Evolutionary conservation across 208 protist species (phyloP), one percentile per base, ranked within the genome.

Genomic region (Porcisia hertigi): DNA sequence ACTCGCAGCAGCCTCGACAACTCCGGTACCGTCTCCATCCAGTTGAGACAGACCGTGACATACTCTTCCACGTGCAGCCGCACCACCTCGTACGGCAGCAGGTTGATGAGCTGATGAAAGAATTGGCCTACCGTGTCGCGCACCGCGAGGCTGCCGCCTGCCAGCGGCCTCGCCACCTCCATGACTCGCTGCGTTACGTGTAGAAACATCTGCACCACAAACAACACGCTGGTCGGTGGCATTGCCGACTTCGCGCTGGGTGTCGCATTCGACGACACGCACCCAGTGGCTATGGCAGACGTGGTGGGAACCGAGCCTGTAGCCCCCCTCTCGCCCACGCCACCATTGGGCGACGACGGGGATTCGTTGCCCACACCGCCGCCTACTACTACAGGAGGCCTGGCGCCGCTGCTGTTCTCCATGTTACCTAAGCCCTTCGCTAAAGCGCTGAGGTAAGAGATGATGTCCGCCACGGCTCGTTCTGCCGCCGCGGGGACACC

Each of bases 71-170:
- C 76, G 74, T 87, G 83, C 25, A 76, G 69, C 39, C 77, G 77
- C 30, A 94, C 78, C 47, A 77, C 53, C 16, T 86, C 81, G 71
- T 86, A 90, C 20, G 91, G 84, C n/a, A 95, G 58, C 34, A 73
- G 83, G 69, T 95, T 88, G 49, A 91, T 76, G 71, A 91, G 86
- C 52, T 95, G 87, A 36, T 90, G 87, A 41, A 90, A 89, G 71
- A 84, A 90, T 66, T 92, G 87, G 5, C 84, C 86, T 1, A 77
- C 77, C 2, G 78, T 71, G 53, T 94, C 90, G 18, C 90, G 85
- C 54, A 94, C 87, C 53, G 77, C 75, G 3, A 81, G 34, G 25
- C 81, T 83, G 57, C 71, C 57, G 57, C 71, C 57, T 39, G 69
- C 80, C 86, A 83, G 87, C 9, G 11, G 41, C 47, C 12, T 70